Base-by-base conservation (phyloP, 306 rosid species). In the Cicer arietinum region DNA sequence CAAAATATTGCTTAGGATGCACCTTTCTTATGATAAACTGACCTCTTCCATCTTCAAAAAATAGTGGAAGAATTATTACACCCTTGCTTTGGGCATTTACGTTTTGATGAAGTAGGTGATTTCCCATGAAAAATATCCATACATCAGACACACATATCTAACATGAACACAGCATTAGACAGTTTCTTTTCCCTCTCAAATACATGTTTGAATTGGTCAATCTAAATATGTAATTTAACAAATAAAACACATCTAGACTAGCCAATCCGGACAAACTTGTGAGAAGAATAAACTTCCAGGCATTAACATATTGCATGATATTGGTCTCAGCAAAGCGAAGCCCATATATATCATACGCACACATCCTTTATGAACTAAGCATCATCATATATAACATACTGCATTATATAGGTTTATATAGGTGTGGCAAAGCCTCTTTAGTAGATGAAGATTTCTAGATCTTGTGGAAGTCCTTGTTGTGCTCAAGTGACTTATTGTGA, bases 1-100 rank as follows among this genome's bases (percentile, higher is more conserved):
- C 65, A 88, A 85, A 71, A 76, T 75, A 40, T 74, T 89, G 80
- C 86, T 87, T 17, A 81, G 91, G 80, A 81, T 86, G 82, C 81
- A 62, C 68, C 62, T 67, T 79, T 66, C 64, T 66, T 69, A 80
- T 46, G 67, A 69, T 65, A 82, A 77, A 67, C 69, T 85, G 25
- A 3, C 84, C 82, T 47, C 59, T 43, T 57, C 84, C 58, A 42
- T 89, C 78, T 77, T 87, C 37, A 50, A 69, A 44, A 30, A 30
- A 30, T 3, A 30, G 5, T 30, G 72, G 80, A 83, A 35, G 47
- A 77, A 85, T 77, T 72, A 77, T 54, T 86, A 86, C 71, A 72
- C 75, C n/a, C 63, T 12, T 47, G 52, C 2, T 47, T 47, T 1
- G 16, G 7, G 16, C 14, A 47, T 11, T 47, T 47, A 12, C 52